A percentile compares a stretch with the other conserved stretches of the same genome.
Conservation (phyloP, 1,139 yeast species). For the Candida glucosophila region DNA sequence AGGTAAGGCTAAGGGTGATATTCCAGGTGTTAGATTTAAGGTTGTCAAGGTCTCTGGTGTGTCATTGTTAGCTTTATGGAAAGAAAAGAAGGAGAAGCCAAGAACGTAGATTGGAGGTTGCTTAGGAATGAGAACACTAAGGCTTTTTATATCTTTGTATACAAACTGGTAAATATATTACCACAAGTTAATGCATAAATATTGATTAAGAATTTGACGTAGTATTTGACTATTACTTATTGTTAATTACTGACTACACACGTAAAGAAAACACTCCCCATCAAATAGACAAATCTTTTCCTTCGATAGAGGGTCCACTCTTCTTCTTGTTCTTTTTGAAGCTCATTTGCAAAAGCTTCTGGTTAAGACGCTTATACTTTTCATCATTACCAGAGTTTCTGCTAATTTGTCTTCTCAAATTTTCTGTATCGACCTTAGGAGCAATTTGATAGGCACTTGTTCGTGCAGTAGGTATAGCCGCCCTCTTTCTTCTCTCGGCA, state of each 20-base stretch:
- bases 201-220: no score
- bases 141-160: background rate
- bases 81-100: slow-evolving; percentile 99
- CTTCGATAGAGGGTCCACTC: slow-evolving; percentile 75
- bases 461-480: slow-evolving; percentile 87
- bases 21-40: slow-evolving; percentile 99
- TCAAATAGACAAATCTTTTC: slow-evolving; percentile 49
- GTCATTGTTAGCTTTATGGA: slow-evolving; percentile 98
- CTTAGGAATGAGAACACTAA: background rate
- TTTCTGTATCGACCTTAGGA: slow-evolving; percentile 57
- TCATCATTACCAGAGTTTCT: slow-evolving; percentile 57
- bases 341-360: slow-evolving; percentile 42
- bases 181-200: no score
- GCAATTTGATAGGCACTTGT: slow-evolving; percentile 88
- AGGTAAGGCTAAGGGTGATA: slow-evolving; percentile 99
- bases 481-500: slow-evolving; percentile 89
- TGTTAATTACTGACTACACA: background rate
- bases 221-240: background rate
- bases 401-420: slow-evolving; percentile 30
- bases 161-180: no score
- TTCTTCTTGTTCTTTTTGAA: slow-evolving; percentile 44
- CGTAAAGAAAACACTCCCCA: background rate
- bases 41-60: slow-evolving; percentile 99
- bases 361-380: slow-evolving; percentile 65
- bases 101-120: slow-evolving; percentile 58